Base-by-base conservation (phyloP, 345 rosid species). In the Euphorbia tirucalli region DNA sequence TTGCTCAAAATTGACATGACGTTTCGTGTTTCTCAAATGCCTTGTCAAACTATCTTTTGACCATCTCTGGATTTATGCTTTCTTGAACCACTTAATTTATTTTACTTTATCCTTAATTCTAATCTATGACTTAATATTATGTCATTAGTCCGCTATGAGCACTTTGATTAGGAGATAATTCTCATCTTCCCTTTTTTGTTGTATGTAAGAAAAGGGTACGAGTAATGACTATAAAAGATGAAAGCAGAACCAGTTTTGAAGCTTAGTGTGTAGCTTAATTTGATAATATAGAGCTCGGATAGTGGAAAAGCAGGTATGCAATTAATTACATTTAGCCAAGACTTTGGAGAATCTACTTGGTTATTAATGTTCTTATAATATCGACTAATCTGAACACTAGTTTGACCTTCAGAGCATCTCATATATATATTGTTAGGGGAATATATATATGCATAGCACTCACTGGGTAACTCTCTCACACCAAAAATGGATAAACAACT, bases 41-140 rank as follows among this genome's bases (percentile, higher is more conserved):
- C 75, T 68, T 54, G 54, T 69, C 77, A 71, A 82, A 65, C 22
- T 32, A 57, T 22, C 82, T 80, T 79, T 83, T 83, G 81, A 72
- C 77, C 78, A 72, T 61, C 68, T 61, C 32, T 61, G 64, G 66
- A 70, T 22, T 66, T 70, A 8, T 60, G 64, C 46, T 39, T 57
- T 66, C 35, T 35, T 52, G 11, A 30, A 25, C 8, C 31, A 22
- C 71, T 2, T 13, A 44, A 44, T 13, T 44, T 7, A 44, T 44
- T 55, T 35, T 11, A 11, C 7, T 15, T 68, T n/a, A n/a, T 31
- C 30, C 48, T 52, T 32, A 4, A 7, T 44, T 31, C 19, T 13
- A 57, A 11, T 10, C 27, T 10, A n/a, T 24, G 58, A 21, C 15
- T 44, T n/a, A 4, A 11, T 58, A 7, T 24, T 11, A 54, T 25